Percentiles rank a stretch among this genome's conserved stretches.
phyloP scores from a whole-genome alignment of 352 stramenopile species.

The Phytophthora ohioensis region DNA sequence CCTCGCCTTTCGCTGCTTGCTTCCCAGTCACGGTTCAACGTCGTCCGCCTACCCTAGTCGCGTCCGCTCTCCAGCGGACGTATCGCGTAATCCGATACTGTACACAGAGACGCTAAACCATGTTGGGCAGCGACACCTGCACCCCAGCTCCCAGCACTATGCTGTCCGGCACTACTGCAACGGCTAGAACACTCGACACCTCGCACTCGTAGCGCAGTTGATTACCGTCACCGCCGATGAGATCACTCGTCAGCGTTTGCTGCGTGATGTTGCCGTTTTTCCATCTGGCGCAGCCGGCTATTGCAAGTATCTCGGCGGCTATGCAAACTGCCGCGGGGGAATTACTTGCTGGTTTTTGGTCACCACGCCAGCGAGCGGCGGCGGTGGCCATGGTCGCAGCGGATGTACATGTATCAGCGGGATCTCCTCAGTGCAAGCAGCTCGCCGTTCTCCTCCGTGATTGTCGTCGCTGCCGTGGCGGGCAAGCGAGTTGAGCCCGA shows the following conservation, averaged over 20 bases:
- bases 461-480: not conserved
- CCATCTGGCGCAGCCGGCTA: not conserved
- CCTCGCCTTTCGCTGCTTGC: not conserved
- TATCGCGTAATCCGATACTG: conserved; percentile 28
- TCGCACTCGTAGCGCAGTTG: not conserved
- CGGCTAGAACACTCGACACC: not conserved
- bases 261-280: conserved; percentile 9
- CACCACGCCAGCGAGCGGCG: not conserved
- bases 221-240: not conserved
- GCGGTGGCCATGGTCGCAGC: not conserved
- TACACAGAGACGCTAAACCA: not conserved
- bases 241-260: not conserved
- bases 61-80: conserved; percentile 18
- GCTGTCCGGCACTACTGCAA: not conserved
- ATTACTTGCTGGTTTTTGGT: not conserved
- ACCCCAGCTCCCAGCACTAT: too few species aligned
- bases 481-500: not conserved
- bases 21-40: not conserved
- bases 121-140: too few species aligned
- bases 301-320: not conserved
- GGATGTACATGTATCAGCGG: not conserved
- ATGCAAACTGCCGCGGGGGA: conserved; percentile 4
- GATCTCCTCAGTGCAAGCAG: not conserved
- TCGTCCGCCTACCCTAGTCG: conserved; percentile 24
- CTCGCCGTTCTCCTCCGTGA: not conserved